Evolutionary conservation across 2,329 filamentous ascomycete species (phyloP), one percentile per base, ranked within the genome.

Genomic region (Biscogniauxia mediterranea): DNA sequence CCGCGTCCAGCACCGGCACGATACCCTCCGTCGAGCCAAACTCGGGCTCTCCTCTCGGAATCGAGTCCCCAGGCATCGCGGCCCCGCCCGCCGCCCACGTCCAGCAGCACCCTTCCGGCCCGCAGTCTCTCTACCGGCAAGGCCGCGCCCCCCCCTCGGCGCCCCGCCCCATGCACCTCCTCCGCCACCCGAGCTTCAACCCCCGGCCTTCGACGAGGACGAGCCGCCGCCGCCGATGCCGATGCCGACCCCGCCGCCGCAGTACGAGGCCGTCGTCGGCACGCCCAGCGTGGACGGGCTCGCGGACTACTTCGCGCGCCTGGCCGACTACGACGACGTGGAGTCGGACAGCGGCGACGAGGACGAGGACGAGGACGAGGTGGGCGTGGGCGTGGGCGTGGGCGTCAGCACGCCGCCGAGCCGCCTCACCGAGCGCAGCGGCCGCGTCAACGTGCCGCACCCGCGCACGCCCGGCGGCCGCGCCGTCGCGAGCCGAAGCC

Each of bases 171-270:
- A 96, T 97, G 57, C 93, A 97, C 74, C 83, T 97, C 1, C 77
- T 96, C 32, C 88, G 93, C 23, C 84, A 87, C 5, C 93, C 93
- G 0, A 96, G 92, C 0, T 96, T 93, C 77, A 93, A 93, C 61
- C 93, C 93, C 93, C 93, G 0, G 86, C 91, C 0, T 97, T 96
- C 71, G 89, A 95, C 64, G 92, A 92, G 5, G 90, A 96, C 57
- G 83, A 87, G 5, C 88, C 90, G 0, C 90, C 91, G 3, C 90
- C 90, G 56, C 87, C 89, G 1, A 64, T 77, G 56, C 87, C 89
- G 1, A 64, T 77, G 58, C 72, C 78, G 65, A 96, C 92, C 0
- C 93, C 93, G 1, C 93, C 93, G 7, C 93, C 93, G 0, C 87
- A 90, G 60, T 97, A 97, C 73, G 91, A 94, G 61, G 81, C 83